A percentile compares a stretch with the other conserved stretches of the same genome.
phyloP scores from a whole-genome alignment of 495 filamentous ascomycete genomes.

The Neurospora sp. region DNA sequence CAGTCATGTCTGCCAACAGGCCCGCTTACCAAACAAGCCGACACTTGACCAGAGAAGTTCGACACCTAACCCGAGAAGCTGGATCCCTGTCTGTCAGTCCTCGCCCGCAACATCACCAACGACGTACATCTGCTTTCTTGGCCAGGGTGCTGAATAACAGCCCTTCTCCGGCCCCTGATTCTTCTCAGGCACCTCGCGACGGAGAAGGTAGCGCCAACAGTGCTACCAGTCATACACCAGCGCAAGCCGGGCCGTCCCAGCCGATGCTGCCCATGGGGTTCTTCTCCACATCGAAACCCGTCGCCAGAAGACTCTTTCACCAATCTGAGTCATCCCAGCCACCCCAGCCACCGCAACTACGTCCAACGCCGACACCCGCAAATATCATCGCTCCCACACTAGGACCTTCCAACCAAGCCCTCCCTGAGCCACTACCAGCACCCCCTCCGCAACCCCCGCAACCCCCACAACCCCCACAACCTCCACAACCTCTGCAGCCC shows the following conservation, averaged over 20 bases:
- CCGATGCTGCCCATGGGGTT: neutral
- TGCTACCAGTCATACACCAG: neutral
- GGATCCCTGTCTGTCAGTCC: too few relatives aligned
- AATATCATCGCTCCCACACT: neutral
- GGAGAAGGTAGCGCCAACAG: neutral
- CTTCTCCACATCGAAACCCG: neutral
- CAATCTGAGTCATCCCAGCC: neutral
- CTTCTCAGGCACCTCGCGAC: neutral
- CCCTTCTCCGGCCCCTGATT: neutral
- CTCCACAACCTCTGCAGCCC: too few relatives aligned
- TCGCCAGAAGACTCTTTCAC: neutral
- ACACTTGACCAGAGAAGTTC: too few relatives aligned
- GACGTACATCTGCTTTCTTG: neutral
- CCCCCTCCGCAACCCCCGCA: too few relatives aligned
- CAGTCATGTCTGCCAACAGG: too few relatives aligned
- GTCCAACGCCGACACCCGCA: neutral
- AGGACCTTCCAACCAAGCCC: too few relatives aligned
- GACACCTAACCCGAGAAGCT: too few relatives aligned
- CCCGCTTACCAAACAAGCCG: too few relatives aligned
- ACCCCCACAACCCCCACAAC: too few relatives aligned
- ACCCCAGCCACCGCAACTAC: neutral
- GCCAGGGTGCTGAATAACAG: neutral
- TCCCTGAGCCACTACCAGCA: too few relatives aligned
- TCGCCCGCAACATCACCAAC: neutral
- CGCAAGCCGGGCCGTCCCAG: neutral